These are phyloP conservation scores for Zymoseptoria pseudotritici DNA, from an alignment of 2,329 filamentous ascomycete species.

Conservation along the genomic window DNA sequence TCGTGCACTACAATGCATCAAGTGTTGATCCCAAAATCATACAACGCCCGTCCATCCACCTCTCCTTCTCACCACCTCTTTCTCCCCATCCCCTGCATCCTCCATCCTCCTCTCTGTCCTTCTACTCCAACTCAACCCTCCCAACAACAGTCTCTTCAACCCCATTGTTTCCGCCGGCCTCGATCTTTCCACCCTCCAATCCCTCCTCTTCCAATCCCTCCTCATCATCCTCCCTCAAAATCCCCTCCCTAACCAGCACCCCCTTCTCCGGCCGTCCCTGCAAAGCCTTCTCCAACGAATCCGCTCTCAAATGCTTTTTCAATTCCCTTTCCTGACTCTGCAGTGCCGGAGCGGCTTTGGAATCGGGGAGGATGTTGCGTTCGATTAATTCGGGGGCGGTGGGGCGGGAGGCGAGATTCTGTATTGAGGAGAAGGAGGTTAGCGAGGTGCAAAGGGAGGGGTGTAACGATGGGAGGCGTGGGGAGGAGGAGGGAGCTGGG, in stretches of 20 bases:
- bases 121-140: neutral
- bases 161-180: neutral
- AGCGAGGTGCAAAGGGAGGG: neutral
- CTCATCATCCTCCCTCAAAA: slow-evolving; percentile 48
- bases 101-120: neutral
- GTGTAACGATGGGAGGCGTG: neutral
- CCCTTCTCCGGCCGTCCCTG: slow-evolving; percentile 69
- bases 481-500: neutral
- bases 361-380: slow-evolving; percentile 78
- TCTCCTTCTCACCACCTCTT: slow-evolving; percentile 1
- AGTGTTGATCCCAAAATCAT: too few relatives aligned
- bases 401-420: slow-evolving; percentile 53
- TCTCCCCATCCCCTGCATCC: neutral
- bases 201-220: neutral
- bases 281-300: slow-evolving; percentile 81
- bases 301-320: slow-evolving; percentile 78
- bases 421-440: neutral
- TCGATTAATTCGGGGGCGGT: slow-evolving; percentile 71
- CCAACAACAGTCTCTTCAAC: neutral
- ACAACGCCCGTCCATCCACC: neutral
- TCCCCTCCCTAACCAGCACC: slow-evolving; percentile 68
- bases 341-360: slow-evolving; percentile 68
- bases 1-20: too few relatives aligned
- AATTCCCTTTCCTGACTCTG: slow-evolving; percentile 77
- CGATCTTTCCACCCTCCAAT: slow-evolving; percentile 5